These are phyloP conservation scores for Oxyria digyna DNA, from an alignment of 148 eudicot genomes.

Conservation along the genomic window DNA sequence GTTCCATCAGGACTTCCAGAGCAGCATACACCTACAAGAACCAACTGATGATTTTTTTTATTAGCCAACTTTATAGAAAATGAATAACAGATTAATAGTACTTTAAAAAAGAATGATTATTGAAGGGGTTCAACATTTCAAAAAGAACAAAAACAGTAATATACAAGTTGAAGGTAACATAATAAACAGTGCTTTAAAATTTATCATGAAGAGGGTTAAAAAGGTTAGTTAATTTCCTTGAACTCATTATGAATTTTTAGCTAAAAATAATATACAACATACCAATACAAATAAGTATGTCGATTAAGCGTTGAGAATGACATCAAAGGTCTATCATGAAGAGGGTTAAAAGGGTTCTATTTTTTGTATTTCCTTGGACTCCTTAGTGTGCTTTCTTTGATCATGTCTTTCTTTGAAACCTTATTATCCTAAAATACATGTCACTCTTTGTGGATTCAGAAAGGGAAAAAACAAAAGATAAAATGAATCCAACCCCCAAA, in stretches of 20 bases:
- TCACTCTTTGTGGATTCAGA: background rate
- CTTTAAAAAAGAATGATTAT: background rate
- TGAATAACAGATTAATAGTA: background rate
- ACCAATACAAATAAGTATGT: background rate
- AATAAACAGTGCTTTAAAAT: background rate
- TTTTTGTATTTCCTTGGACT: background rate
- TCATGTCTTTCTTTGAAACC: background rate
- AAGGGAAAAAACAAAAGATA: background rate
- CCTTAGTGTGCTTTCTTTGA: no score
- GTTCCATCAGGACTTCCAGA: conserved; percentile 73
- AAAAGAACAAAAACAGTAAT: background rate
- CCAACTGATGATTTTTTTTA: conserved; percentile 41
- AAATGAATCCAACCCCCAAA: no score
- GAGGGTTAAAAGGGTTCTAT: background rate
- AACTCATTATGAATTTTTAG: background rate
- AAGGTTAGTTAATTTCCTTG: background rate
- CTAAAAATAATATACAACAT: background rate
- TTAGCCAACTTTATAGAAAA: conserved; percentile 12
- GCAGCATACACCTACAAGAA: conserved; percentile 94
- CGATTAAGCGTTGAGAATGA: background rate
- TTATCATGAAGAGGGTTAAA: no score
- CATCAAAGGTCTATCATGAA: background rate
- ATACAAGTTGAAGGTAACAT: background rate
- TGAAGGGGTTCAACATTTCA: background rate
- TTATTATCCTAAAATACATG: background rate